Base-by-base conservation (phyloP, 2,329 filamentous ascomycete genomes). In the Huntiella decipiens region DNA sequence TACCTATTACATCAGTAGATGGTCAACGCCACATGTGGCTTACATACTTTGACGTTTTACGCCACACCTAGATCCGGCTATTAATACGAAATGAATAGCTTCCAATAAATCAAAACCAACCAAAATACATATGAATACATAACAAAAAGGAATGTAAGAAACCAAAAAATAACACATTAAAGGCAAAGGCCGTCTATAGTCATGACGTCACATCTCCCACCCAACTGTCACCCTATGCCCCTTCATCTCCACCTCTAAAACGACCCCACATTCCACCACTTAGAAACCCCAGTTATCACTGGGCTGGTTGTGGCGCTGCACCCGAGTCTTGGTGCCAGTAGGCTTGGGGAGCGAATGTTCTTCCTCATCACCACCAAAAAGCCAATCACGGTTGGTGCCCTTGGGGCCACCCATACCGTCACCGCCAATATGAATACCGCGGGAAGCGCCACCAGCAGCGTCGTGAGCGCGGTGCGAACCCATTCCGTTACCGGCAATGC, bases 321-420 rank as follows among this genome's bases (percentile, higher is more conserved):
- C 58, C 7, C 59, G 52, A 43, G 60, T 19, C 31, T 17, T 43
- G 28, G 40, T 34, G 22, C 22, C 22, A 28, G 40, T 45, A 28
- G 43, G 35, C 36, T 46, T 57, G n/a, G 51, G 54, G 41, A 57
- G 54, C 45, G 66, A 16, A 7, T 17, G 15, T 28, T 46, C 44
- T 61, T 48, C 66, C 62, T 17, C 67, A 17, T 43, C 66, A 28
- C 67, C 68, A 13, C 70, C 69, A 51, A 74, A 71, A 5, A 74
- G 63, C 74, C 76, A 81, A 54, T 66, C 60, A 46, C 71, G 63
- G 43, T 68, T 63, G 36, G 66, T 64, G 38, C 68, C 71, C 57
- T 67, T 73, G 51, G 65, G 64, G 36, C 72, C 71, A 38, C 77
- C 77, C 77, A 81, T 81, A 45, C 79, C 78, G 53, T 79, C 72